A percentile compares a stretch with the other conserved stretches of the same genome.
Evolutionary conservation across 768 basidiomycete species (phyloP).

Genomic region (Dendrothele bispora): DNA sequence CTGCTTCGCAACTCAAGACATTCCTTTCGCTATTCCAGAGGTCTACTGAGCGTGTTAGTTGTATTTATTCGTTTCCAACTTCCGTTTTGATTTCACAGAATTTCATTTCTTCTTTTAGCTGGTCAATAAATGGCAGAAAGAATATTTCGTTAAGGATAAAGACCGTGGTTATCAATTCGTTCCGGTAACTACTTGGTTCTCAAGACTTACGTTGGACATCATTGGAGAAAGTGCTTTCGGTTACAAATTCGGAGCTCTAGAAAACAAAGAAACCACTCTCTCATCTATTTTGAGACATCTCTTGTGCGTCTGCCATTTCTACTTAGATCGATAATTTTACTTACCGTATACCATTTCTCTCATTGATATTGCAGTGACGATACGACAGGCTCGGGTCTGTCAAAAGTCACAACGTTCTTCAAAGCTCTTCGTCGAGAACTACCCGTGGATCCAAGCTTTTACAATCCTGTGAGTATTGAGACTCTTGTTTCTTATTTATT

Average conservation of each 20-base stretch:
- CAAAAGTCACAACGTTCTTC: neutral
- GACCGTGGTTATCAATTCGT: conserved; percentile 19
- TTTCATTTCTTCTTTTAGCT: too few species aligned
- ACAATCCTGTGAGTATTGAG: too few species aligned
- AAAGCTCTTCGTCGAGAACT: too few species aligned
- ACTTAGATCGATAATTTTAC: neutral
- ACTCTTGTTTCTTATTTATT: too few species aligned
- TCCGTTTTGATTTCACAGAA: too few species aligned
- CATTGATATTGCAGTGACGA: neutral
- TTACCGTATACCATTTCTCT: neutral
- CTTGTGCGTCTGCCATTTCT: neutral
- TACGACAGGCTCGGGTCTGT: neutral
- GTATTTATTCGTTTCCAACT: neutral
- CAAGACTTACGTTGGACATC: conserved; percentile 32
- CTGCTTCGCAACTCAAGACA: conserved; percentile 19
- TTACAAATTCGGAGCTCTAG: conserved; percentile 19
- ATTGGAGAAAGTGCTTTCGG: conserved; percentile 36
- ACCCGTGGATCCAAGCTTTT: neutral
- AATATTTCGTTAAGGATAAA: neutral
- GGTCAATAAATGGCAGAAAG: conserved; percentile 11
- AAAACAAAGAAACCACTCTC: conserved; percentile 1
- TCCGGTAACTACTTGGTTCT: conserved; percentile 25
- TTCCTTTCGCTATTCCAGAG: conserved; percentile 26
- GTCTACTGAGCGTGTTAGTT: conserved; percentile 15
- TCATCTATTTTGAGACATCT: neutral